A percentile compares a stretch with the other conserved stretches of the same genome.
phyloP scores from a whole-genome alignment of 2,329 filamentous ascomycete genomes.

The Scolecobasidium constrictum region DNA sequence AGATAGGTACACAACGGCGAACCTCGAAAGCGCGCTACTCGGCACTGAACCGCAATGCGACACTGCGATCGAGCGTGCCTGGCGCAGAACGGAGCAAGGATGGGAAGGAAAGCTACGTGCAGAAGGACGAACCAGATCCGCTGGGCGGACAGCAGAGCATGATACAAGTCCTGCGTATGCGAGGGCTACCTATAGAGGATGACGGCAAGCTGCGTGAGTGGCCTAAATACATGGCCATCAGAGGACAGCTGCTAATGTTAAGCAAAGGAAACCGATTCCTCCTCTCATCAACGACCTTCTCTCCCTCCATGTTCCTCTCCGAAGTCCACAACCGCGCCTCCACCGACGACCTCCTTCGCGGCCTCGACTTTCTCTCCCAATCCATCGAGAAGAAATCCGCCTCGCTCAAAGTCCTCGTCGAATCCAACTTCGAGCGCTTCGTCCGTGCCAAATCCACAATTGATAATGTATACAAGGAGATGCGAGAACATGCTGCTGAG shows the following conservation, averaged over 20 bases:
- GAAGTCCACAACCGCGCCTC: conserved; percentile 82
- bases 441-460: conserved; percentile 96
- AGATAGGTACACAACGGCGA: conserved; percentile 51
- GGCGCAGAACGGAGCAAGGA: conserved; percentile 58
- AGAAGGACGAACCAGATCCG: conserved; percentile 87
- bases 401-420: conserved; percentile 88
- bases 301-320: conserved; percentile 80
- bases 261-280: conserved; percentile 74
- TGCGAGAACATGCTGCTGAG: conserved; percentile 61
- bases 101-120: conserved; percentile 66
- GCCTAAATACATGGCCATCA: conserved; percentile 10
- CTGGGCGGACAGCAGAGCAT: conserved; percentile 83
- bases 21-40: conserved; percentile 68
- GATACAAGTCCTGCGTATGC: conserved; percentile 62
- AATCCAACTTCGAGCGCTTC: conserved; percentile 97
- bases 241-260: not conserved
- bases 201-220: conserved; percentile 65
- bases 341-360: conserved; percentile 67
- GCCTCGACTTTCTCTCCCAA: conserved; percentile 73
- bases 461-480: conserved; percentile 97
- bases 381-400: conserved; percentile 98
- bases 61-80: conserved; percentile 55
- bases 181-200: conserved; percentile 74
- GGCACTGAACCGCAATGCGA: conserved; percentile 66
- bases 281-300: conserved; percentile 91